Base-by-base conservation (phyloP, 225 moss, liverwort and hornwort species). In the Bryum argenteum region DNA sequence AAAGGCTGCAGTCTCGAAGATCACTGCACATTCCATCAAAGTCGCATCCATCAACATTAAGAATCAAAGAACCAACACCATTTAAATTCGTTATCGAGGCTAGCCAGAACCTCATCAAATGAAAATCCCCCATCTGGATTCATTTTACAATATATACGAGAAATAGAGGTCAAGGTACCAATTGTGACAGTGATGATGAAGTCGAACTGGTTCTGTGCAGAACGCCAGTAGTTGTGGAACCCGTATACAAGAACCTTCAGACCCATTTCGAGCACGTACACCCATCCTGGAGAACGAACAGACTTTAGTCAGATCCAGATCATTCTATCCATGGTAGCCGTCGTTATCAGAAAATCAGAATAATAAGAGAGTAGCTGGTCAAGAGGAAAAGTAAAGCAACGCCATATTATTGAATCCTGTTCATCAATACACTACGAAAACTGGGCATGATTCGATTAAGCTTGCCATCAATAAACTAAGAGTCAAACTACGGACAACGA, bases 241-340 rank as follows among this genome's bases (percentile, higher is more conserved):
- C 98, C 98, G 42, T 91, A 94, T 33, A 94, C 91, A 38, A 94
- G 61, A 63, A 98, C 84, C 74, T 94, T 98, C 58, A 98, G 74
- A 37, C 71, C 39, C 81, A 94, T 79, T 79, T 98, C 94, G 24
- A 94, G 43, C 28, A 94, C 67, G 60, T 98, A 98, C 20, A 98
- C 43, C 94, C 94, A 98, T 24, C 98, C 94, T 94, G 84, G 1
- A 59, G 33, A 40, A 75, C 57, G 11, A 75, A n/a, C 66, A 33
- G 62, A 24, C 12, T 12, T 13, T 13, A 54, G 23, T 78, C 15
- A 75, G 20, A 19, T 33, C 55, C 20, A 47, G 16, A 70, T 13
- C 10, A 19, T 14, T 38, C 2, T 3, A 0, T 14, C 33, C 19
- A 59, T 28, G 47, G 59, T 45, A 12, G 58, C 19, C 40, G 26